A percentile compares a stretch with the other conserved stretches of the same genome.
Conservation (phyloP, 805 yeast species). For the Yamadazyma philogaea region DNA sequence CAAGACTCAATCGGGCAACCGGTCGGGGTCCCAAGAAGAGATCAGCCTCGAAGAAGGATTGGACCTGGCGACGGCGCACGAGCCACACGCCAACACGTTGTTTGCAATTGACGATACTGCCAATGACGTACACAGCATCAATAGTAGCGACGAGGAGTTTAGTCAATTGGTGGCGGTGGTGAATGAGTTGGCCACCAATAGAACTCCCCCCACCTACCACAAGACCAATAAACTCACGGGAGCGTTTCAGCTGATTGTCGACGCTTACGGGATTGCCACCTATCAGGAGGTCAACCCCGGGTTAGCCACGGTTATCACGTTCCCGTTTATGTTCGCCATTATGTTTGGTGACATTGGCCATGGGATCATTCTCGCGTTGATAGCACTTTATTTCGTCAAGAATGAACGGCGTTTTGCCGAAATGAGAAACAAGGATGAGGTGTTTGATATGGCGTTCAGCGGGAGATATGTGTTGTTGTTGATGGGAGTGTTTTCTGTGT, state of each 20-base stretch:
- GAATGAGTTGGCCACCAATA: constrained; percentile 60
- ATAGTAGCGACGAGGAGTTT: constrained; percentile 17
- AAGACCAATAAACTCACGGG: constrained; percentile 65
- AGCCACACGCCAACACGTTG: constrained; percentile 10
- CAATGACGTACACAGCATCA: constrained; percentile 17
- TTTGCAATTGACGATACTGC: constrained; percentile 25
- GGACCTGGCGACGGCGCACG: background rate
- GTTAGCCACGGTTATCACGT: constrained; percentile 68
- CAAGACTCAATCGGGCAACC: constrained; percentile 16
- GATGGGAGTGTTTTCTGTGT: constrained; percentile 73
- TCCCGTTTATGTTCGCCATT: constrained; percentile 79
- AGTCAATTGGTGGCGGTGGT: constrained; percentile 39
- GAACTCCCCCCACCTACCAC: constrained; percentile 71
- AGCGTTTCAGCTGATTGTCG: constrained; percentile 68
- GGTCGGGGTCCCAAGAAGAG: constrained; percentile 18
- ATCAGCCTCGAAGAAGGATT: constrained; percentile 6
- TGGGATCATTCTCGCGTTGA: constrained; percentile 60
- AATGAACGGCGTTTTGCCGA: constrained; percentile 52
- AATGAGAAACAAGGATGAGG: constrained; percentile 64
- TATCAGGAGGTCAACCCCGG: constrained; percentile 77
- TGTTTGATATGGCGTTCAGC: constrained; percentile 71
- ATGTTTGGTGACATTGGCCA: constrained; percentile 85
- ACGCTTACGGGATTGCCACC: constrained; percentile 76
- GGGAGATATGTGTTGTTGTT: constrained; percentile 67
- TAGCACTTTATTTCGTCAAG: constrained; percentile 51